Conservation (phyloP, 495 filamentous ascomycete species). For the Elasticomyces elasticus region DNA sequence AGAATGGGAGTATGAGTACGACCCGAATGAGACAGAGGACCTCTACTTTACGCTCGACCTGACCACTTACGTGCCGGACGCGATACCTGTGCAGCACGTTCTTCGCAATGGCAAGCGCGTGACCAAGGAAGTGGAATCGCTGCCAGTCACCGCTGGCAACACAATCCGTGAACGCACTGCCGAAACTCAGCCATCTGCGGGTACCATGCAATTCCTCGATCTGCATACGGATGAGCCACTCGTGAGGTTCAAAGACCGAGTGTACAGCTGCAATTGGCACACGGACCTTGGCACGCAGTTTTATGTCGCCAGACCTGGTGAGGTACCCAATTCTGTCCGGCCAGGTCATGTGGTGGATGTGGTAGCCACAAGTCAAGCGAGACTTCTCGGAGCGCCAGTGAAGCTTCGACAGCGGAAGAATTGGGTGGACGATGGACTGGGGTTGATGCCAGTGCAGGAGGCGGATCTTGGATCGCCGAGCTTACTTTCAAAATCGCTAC, state of each 20-base stretch:
- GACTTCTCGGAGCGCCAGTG: slow-evolving; percentile 16
- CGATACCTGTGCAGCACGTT: not conserved
- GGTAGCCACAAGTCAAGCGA: slow-evolving; percentile 8
- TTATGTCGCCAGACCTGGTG: slow-evolving; percentile 40
- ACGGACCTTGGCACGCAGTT: slow-evolving; percentile 72
- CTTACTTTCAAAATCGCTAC: not conserved
- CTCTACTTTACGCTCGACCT: slow-evolving; percentile 34
- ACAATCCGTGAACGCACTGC: no score
- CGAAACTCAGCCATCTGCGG: not conserved
- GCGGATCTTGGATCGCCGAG: not conserved
- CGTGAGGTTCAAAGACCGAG: slow-evolving; percentile 59
- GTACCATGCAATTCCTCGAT: slow-evolving; percentile 65
- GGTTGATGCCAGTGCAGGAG: not conserved
- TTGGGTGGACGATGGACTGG: not conserved
- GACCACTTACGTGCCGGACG: slow-evolving; percentile 15
- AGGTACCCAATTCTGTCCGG: not conserved
- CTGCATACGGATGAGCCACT: slow-evolving; percentile 63
- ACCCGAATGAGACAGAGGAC: slow-evolving; percentile 46
- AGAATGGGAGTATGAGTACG: slow-evolving; percentile 57
- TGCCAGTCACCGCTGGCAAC: no score
- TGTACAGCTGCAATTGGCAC: slow-evolving; percentile 69
- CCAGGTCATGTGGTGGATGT: slow-evolving; percentile 15
- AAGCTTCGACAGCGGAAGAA: slow-evolving; percentile 1
- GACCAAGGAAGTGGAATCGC: not conserved
- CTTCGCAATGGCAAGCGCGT: slow-evolving; percentile 1